Base-by-base conservation (phyloP, 192 early-diverging fungal species). In the Mortierella antarctica region DNA sequence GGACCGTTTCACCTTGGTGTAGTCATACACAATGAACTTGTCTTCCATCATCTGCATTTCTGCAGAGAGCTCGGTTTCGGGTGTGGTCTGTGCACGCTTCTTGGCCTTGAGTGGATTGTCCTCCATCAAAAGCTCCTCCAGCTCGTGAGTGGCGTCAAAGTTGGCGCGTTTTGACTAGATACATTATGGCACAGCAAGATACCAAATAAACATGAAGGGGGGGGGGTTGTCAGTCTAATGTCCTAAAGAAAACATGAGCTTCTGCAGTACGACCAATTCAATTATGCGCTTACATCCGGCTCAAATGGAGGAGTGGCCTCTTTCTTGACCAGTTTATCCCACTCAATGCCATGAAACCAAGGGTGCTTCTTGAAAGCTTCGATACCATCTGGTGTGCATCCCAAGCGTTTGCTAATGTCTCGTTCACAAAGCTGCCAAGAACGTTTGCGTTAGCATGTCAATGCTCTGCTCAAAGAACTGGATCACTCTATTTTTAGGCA, bases 81-180 rank as follows among this genome's bases (percentile, higher is more conserved):
- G 73, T 17, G 72, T 74, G 20, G 69, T 81, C 49, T 86, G 82
- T 6, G 63, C 84, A 15, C 86, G 89, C 48, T 91, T 92, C 70
- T 89, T 92, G 40, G 90, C 92, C 52, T 94, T 92, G 18, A 99
- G 89, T 2, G 96, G 97, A 59, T 97, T 96, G 23, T 98, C 96
- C 71, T 99, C 97, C n/a, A 99, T 86, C 49, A 99, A 78, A 18
- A 98, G 88, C 72, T 99, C 98, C 75, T 99, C 97, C 23, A 99
- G 80, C 57, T 99, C 97, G 72, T 98, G 92, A 48, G 96, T 95
- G 11, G 95, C 95, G 84, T 99, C 97, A 84, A 98, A 98, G 75
- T 99, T 99, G 46, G 94, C 91, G 40, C 87, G 82, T 74, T 97
- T 95, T 62, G 88, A 86, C 93, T 95, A 73, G 14, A 57, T 17